These are phyloP conservation scores for Tulasnella sp. DNA, from an alignment of 768 basidiomycete genomes.

Conservation along the genomic window DNA sequence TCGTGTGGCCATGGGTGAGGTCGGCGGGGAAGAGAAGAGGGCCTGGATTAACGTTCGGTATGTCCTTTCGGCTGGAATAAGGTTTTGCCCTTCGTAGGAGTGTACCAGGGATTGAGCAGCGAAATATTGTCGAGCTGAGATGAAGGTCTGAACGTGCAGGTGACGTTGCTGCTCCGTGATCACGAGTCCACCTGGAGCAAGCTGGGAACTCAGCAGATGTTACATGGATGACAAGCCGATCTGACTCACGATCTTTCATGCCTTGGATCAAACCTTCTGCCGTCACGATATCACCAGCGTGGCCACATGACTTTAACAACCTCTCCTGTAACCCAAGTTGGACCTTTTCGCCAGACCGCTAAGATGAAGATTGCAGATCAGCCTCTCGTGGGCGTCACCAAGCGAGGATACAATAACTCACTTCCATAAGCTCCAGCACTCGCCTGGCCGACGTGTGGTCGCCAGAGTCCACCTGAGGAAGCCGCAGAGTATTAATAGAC, in stretches of 20 bases:
- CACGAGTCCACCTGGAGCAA: slow-evolving; percentile 15
- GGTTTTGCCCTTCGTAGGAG: slow-evolving; percentile 50
- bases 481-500: slow-evolving; percentile 31
- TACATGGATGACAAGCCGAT: slow-evolving; percentile 23
- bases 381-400: background rate
- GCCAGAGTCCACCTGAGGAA: slow-evolving; percentile 33
- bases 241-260: slow-evolving; percentile 31
- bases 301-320: slow-evolving; percentile 41
- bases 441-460: slow-evolving; percentile 42
- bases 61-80: slow-evolving; percentile 57
- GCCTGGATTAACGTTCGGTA: slow-evolving; percentile 56
- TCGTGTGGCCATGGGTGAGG: slow-evolving; percentile 22
- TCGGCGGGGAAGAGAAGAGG: slow-evolving; percentile 36
- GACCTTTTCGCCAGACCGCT: slow-evolving; percentile 36
- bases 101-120: slow-evolving; percentile 59
- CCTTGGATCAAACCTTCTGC: slow-evolving; percentile 37
- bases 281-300: slow-evolving; percentile 33
- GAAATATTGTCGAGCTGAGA: slow-evolving; percentile 41
- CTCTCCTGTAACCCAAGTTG: slow-evolving; percentile 36
- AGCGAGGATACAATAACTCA: slow-evolving; percentile 15
- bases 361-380: background rate
- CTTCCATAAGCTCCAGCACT: slow-evolving; percentile 44
- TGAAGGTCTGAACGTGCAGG: slow-evolving; percentile 47
- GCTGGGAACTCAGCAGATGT: background rate
- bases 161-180: slow-evolving; percentile 45